Evolutionary conservation across 1,284 basidiomycete species (phyloP).

Genomic region (Papiliotrema terrestris): DNA sequence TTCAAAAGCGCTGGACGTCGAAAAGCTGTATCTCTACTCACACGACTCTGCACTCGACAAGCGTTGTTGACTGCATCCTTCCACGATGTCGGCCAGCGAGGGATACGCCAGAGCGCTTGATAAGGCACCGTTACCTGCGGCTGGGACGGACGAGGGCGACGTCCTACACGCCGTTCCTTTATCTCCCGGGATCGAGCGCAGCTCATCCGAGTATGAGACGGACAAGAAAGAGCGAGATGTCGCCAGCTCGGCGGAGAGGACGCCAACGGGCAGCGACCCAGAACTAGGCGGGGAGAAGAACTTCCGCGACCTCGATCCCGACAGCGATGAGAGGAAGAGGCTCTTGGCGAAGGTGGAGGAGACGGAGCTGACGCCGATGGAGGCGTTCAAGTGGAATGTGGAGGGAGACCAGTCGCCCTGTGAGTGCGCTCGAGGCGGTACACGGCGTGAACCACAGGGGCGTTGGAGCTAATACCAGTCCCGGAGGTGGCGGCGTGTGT

Average conservation of each 20-base stretch:
- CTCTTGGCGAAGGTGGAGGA: slow-evolving; percentile 1
- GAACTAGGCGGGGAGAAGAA: too few relatives aligned
- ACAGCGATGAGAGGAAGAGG: neutral
- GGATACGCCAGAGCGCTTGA: too few relatives aligned
- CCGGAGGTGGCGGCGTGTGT: slow-evolving; percentile 30
- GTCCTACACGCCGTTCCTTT: too few relatives aligned
- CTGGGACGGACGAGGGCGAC: too few relatives aligned
- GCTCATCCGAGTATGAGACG: too few relatives aligned
- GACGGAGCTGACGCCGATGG: slow-evolving; percentile 20
- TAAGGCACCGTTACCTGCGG: too few relatives aligned
- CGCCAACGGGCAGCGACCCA: neutral
- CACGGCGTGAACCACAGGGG: neutral
- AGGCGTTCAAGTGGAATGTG: slow-evolving; percentile 19
- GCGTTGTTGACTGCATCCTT: too few relatives aligned
- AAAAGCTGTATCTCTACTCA: too few relatives aligned
- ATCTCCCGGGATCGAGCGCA: too few relatives aligned
- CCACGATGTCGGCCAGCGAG: too few relatives aligned
- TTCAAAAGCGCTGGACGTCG: too few relatives aligned
- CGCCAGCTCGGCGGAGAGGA: neutral
- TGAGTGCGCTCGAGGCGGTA: slow-evolving; percentile 1
- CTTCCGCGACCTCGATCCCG: neutral
- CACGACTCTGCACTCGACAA: too few relatives aligned
- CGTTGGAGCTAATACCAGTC: slow-evolving; percentile 6
- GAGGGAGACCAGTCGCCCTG: slow-evolving; percentile 30
- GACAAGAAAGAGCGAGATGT: neutral